Percentiles rank a stretch among this genome's conserved stretches.
These are phyloP conservation scores for Termitomyces titanicus DNA, from an alignment of 768 basidiomycete species.

Conservation along the genomic window DNA sequence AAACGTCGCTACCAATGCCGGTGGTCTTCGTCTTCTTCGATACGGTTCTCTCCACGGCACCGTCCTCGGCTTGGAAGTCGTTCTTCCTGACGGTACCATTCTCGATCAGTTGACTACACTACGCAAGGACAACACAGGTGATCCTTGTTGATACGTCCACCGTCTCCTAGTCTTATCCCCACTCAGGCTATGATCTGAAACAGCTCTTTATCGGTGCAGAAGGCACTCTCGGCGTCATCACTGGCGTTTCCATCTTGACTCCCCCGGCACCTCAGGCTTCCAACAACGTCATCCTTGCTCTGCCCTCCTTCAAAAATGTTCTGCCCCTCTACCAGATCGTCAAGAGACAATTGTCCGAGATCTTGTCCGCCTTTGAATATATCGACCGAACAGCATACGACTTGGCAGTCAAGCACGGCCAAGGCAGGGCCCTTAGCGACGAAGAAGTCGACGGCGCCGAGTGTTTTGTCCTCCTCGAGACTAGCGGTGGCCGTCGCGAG, in stretches of 20 bases:
- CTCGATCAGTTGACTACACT: slow-evolving; percentile 86
- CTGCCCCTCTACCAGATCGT: slow-evolving; percentile 80
- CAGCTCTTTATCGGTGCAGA: slow-evolving; percentile 98
- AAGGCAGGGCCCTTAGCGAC: slow-evolving; percentile 71
- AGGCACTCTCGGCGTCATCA: slow-evolving; percentile 94
- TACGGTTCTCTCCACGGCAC: slow-evolving; percentile 95
- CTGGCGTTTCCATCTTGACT: slow-evolving; percentile 91
- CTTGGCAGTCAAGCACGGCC: slow-evolving; percentile 78
- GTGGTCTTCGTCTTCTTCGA: slow-evolving; percentile 89
- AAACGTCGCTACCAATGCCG: slow-evolving; percentile 95
- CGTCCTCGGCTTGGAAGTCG: slow-evolving; percentile 93
- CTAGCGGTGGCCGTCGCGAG: slow-evolving; percentile 86
- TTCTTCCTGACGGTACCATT: slow-evolving; percentile 90
- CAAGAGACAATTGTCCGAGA: slow-evolving; percentile 84
- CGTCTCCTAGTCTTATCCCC: background rate
- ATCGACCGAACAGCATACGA: slow-evolving; percentile 87
- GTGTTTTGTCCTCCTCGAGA: slow-evolving; percentile 93
- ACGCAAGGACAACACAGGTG: slow-evolving; percentile 96
- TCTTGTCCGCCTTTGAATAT: slow-evolving; percentile 96
- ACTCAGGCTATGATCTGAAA: slow-evolving; percentile 90
- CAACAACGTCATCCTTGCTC: slow-evolving; percentile 88
- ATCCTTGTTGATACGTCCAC: background rate
- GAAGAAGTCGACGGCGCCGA: slow-evolving; percentile 73
- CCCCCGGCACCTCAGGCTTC: slow-evolving; percentile 79
- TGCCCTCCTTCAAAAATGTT: slow-evolving; percentile 84